A percentile compares a stretch with the other conserved stretches of the same genome.
Conservation (phyloP, 2,329 filamentous ascomycete genomes). For the Sporothrix dimorphospora region DNA sequence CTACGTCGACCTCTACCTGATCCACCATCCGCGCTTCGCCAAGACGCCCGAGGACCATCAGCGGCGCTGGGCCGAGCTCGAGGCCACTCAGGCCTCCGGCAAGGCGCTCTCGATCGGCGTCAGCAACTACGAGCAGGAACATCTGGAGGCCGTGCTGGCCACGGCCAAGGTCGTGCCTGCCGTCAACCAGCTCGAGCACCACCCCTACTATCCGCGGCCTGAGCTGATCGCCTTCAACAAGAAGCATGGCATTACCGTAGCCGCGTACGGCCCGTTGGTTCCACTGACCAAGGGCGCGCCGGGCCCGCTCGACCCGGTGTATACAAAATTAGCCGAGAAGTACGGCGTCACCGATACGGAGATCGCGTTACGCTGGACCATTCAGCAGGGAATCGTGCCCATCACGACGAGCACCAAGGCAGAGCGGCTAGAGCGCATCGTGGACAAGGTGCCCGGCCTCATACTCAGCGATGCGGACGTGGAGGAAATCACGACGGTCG, state of each 20-base stretch:
- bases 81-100: slow-evolving; percentile 67
- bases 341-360: slow-evolving; percentile 60
- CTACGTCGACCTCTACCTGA: slow-evolving; percentile 72
- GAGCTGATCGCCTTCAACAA: slow-evolving; percentile 60
- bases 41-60: slow-evolving; percentile 57
- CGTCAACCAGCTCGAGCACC: slow-evolving; percentile 79
- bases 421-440: slow-evolving; percentile 58
- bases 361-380: slow-evolving; percentile 59
- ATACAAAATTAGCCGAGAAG: slow-evolving; percentile 55
- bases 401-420: slow-evolving; percentile 63
- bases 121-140: slow-evolving; percentile 67
- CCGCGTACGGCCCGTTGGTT: slow-evolving; percentile 59
- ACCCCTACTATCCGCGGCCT: slow-evolving; percentile 71
- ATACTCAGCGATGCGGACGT: slow-evolving; percentile 63
- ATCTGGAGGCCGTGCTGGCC: slow-evolving; percentile 59
- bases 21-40: slow-evolving; percentile 60
- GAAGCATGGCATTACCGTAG: slow-evolving; percentile 58
- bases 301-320: slow-evolving; percentile 57
- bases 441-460: slow-evolving; percentile 54
- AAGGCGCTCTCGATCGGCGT: slow-evolving; percentile 72
- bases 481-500: slow-evolving; percentile 56
- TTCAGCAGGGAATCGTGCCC: slow-evolving; percentile 61
- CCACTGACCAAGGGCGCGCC: slow-evolving; percentile 52
- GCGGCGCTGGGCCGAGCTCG: slow-evolving; percentile 59
- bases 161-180: slow-evolving; percentile 65